Conservation (phyloP, 1,284 basidiomycete genomes). For the Ceratobasidium sp. region DNA sequence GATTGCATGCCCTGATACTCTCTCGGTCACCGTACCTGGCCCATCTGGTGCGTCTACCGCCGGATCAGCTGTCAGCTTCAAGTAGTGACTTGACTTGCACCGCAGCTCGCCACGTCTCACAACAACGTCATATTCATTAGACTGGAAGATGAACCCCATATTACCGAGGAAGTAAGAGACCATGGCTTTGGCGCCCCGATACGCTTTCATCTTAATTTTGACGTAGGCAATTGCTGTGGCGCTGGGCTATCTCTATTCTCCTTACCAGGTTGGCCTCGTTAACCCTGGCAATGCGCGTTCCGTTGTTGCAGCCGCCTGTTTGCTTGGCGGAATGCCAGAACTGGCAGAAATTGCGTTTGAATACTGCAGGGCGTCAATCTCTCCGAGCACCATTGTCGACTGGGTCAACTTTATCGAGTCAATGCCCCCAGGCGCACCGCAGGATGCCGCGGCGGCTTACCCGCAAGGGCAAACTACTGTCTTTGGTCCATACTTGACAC, state of each 20-base stretch:
- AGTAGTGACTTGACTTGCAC: neutral
- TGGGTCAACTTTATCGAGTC: constrained; percentile 79
- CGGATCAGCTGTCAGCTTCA: neutral
- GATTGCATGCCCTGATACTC: constrained; percentile 80
- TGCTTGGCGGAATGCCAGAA: constrained; percentile 85
- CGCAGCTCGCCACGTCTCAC: constrained; percentile 61
- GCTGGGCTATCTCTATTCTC: constrained; percentile 79
- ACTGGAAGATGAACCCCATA: constrained; percentile 74
- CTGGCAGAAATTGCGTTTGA: constrained; percentile 80
- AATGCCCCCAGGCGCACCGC: constrained; percentile 54
- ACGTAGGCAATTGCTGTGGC: constrained; percentile 77
- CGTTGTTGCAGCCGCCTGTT: constrained; percentile 79
- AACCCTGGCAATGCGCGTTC: constrained; percentile 78
- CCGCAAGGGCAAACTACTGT: constrained; percentile 55
- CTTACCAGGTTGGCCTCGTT: constrained; percentile 69
- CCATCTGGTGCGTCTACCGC: constrained; percentile 67
- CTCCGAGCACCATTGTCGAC: constrained; percentile 69
- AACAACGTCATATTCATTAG: constrained; percentile 75
- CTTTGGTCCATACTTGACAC: constrained; percentile 73
- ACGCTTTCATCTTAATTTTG: constrained; percentile 41
- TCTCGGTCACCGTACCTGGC: constrained; percentile 85
- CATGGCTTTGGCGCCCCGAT: constrained; percentile 44
- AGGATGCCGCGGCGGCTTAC: constrained; percentile 30
- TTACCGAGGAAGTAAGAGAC: constrained; percentile 76
- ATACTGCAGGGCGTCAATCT: constrained; percentile 74